Conservation (phyloP, 108 stramenopile species). For the Skeletonema grethae region DNA sequence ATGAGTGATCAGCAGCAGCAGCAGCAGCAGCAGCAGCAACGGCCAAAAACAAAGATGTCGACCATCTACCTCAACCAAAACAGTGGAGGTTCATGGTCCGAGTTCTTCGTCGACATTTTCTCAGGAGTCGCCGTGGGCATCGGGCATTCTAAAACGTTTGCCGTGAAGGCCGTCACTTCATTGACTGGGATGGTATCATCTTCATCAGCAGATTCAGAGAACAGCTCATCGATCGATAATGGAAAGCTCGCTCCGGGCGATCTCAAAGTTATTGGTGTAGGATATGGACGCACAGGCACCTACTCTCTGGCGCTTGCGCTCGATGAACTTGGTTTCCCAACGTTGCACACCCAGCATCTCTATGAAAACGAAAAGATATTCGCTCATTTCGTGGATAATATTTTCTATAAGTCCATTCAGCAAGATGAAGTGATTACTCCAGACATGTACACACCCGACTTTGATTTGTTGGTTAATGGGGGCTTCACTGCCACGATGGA, state of each 20-base stretch:
- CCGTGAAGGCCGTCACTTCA: constrained; percentile 12
- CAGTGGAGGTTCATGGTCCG: constrained; percentile 15
- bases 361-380: constrained; percentile 69
- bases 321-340: constrained; percentile 71
- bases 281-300: constrained; percentile 83
- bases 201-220: not conserved
- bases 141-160: constrained; percentile 32
- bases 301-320: constrained; percentile 78
- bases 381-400: constrained; percentile 51
- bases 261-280: constrained; percentile 81
- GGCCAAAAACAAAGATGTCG: not conserved
- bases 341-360: constrained; percentile 82
- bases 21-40: not conserved
- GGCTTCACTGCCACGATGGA: constrained; percentile 76
- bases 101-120: constrained; percentile 26
- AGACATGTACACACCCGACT: constrained; percentile 56
- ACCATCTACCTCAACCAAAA: constrained; percentile 14
- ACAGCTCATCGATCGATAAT: not conserved
- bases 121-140: constrained; percentile 37
- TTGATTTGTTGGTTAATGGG: constrained; percentile 46
- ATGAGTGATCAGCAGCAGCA: constrained; percentile 3
- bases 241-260: not conserved
- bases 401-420: constrained; percentile 63
- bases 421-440: constrained; percentile 32
- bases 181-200: constrained; percentile 4